These are phyloP conservation scores for Hirschioporus abietinus DNA, from an alignment of 768 basidiomycete genomes.

Conservation along the genomic window DNA sequence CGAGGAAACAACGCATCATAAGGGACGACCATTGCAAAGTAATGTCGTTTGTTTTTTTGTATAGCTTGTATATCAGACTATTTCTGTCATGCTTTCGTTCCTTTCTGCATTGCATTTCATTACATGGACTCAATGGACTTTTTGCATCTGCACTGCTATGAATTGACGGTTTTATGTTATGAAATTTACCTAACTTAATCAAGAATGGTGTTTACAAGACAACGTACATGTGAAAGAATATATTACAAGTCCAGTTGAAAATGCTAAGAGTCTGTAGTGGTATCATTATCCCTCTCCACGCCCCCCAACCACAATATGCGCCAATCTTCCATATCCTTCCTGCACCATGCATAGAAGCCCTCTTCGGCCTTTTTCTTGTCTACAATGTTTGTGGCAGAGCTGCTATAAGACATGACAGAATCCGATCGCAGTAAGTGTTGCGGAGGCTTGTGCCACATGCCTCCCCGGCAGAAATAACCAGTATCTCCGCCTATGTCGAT, in stretches of 20 bases:
- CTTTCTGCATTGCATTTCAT: background rate
- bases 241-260: background rate
- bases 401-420: conserved; percentile 43
- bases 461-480: conserved; percentile 50
- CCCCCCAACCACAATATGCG: conserved; percentile 82
- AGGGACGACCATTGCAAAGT: conserved; percentile 4
- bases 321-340: conserved; percentile 71
- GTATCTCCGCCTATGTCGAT: conserved; percentile 61
- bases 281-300: conserved; percentile 25
- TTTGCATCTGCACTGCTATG: background rate
- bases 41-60: conserved; percentile 9
- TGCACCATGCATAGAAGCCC: conserved; percentile 76
- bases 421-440: conserved; percentile 34
- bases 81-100: background rate
- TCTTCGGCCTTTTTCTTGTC: conserved; percentile 45
- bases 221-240: background rate
- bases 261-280: background rate
- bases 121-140: background rate
- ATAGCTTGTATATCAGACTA: background rate
- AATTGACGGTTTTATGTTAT: background rate
- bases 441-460: conserved; percentile 40
- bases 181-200: background rate
- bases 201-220: background rate
- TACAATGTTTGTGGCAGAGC: conserved; percentile 44
- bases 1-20: conserved; percentile 20